Evolutionary conservation across 225 moss, liverwort and hornwort species (phyloP).

Genomic region (Antitrichia curtipendula): DNA sequence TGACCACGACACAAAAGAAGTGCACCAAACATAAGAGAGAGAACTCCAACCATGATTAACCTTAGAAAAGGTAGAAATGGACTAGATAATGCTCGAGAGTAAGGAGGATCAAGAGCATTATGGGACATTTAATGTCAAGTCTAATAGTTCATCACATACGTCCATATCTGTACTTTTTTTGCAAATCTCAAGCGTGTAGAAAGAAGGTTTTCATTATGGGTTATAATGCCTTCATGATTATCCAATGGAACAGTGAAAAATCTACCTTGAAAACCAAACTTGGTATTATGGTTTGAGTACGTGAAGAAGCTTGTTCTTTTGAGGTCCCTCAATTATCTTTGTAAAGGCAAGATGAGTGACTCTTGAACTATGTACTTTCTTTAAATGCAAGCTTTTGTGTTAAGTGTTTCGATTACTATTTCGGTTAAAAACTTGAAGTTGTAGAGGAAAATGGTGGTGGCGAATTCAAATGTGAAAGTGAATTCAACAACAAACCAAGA

Average conservation of each 20-base stretch:
- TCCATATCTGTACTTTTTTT: no score
- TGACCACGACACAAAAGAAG: neutral
- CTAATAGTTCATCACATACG: no score
- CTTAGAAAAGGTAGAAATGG: neutral
- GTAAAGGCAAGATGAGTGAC: neutral
- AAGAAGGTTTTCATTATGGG: no score
- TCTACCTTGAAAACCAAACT: no score
- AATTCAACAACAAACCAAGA: rapidly evolving
- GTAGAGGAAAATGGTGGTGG: no score
- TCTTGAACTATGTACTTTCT: neutral
- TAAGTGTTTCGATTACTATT: neutral
- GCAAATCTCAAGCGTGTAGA: no score
- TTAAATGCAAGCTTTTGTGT: neutral
- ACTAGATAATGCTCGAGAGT: no score
- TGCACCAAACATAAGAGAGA: neutral
- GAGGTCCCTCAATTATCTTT: rapidly evolving
- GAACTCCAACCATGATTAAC: neutral
- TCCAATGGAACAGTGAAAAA: no score
- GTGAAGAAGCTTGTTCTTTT: neutral
- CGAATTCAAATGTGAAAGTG: rapidly evolving
- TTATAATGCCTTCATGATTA: no score
- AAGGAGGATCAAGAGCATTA: no score
- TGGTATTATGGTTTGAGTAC: neutral
- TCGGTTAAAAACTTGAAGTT: neutral
- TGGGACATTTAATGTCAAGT: no score